Conservation (phyloP, 2,329 filamentous ascomycete species). For the Fusarium siculi region DNA sequence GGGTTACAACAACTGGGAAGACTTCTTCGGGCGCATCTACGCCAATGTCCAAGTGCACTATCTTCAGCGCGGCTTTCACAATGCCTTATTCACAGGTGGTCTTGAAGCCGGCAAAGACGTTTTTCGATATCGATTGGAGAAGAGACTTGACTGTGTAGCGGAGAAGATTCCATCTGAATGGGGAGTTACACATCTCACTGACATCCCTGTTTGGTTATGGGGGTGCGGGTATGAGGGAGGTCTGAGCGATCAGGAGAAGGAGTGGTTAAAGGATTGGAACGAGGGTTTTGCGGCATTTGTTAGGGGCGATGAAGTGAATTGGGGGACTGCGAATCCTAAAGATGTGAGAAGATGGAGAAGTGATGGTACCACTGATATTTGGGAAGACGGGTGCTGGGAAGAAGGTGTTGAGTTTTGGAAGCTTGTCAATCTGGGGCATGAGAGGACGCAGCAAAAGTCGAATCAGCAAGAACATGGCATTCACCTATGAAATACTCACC, state of each 20-base stretch:
- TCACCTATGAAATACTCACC: fast-evolving
- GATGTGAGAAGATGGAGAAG: background rate
- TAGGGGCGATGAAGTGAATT: background rate
- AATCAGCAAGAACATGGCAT: fast-evolving
- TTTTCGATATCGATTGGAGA: background rate
- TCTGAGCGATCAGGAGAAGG: background rate
- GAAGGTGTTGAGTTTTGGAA: background rate
- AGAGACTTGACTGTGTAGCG: background rate
- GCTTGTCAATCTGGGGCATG: fast-evolving
- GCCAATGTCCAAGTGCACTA: background rate
- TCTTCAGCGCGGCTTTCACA: background rate
- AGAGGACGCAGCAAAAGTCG: fast-evolving
- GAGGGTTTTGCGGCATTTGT: background rate
- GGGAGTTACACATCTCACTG: background rate
- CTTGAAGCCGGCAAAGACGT: background rate
- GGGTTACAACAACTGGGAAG: background rate
- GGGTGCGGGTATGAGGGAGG: fast-evolving
- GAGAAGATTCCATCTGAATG: background rate
- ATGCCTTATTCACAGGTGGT: background rate
- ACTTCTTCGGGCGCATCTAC: background rate
- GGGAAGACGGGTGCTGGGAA: no score
- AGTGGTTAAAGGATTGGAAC: background rate
- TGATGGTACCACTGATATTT: no score
- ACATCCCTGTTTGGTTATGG: background rate
- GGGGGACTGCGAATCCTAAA: fast-evolving